Evolutionary conservation across 805 yeast species (phyloP).

Genomic region (Ogataea nakhonphanomensis): DNA sequence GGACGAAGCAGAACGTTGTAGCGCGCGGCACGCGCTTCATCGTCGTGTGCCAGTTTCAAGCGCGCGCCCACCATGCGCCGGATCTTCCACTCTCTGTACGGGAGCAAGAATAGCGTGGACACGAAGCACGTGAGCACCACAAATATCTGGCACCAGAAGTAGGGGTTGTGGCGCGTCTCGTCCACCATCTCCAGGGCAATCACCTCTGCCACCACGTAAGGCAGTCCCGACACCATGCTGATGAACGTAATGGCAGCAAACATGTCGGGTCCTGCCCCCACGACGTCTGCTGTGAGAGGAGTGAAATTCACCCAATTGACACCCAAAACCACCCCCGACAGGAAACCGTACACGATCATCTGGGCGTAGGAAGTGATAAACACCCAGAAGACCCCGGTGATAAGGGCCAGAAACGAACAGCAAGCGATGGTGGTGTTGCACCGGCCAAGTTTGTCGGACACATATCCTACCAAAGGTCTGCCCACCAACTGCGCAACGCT

Average conservation of each 20-base stretch:
- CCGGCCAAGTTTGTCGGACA: conserved; percentile 47
- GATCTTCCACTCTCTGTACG: conserved; percentile 56
- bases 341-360: conserved; percentile 40
- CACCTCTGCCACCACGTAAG: conserved; percentile 32
- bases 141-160: conserved; percentile 57
- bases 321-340: conserved; percentile 46
- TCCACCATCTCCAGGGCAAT: conserved; percentile 29
- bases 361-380: conserved; percentile 40
- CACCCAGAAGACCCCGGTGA: conserved; percentile 49
- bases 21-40: conserved; percentile 11
- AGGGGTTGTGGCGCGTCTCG: conserved; percentile 40
- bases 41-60: conserved; percentile 2
- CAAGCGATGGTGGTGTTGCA: conserved; percentile 40
- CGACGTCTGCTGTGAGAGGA: conserved; percentile 35
- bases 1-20: conserved; percentile 15
- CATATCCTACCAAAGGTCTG: conserved; percentile 45
- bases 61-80: conserved; percentile 36
- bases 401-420: conserved; percentile 34
- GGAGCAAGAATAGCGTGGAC: conserved; percentile 40
- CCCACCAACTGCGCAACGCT: conserved; percentile 49
- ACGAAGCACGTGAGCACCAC: conserved; percentile 48
- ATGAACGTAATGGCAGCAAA: conserved; percentile 29
- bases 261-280: conserved; percentile 30
- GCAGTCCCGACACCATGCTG: conserved; percentile 29
- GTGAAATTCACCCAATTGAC: conserved; percentile 40